Percentiles rank a stretch among this genome's conserved stretches.
These are phyloP conservation scores for Citrus hindsii DNA, from an alignment of 345 rosid species.

Conservation along the genomic window DNA sequence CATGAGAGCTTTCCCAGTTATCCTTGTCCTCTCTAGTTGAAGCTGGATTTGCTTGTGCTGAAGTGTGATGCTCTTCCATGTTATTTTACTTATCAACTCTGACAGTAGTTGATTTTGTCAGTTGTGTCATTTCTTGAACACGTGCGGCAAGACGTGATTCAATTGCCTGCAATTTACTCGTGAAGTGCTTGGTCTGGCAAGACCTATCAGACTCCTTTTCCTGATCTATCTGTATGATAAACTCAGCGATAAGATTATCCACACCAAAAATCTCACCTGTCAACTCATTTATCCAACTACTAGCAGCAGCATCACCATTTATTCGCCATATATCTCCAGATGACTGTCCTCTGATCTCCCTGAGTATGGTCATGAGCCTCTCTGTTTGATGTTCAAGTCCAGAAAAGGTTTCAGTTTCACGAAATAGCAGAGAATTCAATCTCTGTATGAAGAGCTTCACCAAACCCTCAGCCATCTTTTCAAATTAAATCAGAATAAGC, in stretches of 20 bases:
- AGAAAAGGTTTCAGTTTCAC: slow-evolving; percentile 10
- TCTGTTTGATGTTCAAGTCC: slow-evolving; percentile 18
- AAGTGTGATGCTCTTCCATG: not conserved
- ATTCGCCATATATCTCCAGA: not conserved
- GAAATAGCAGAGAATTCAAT: slow-evolving; percentile 17
- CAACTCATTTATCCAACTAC: slow-evolving; percentile 13
- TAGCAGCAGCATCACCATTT: slow-evolving; percentile 12
- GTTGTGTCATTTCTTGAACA: slow-evolving; percentile 9
- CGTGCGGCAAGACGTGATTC: slow-evolving; percentile 17
- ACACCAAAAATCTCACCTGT: slow-evolving; percentile 1
- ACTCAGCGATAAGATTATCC: slow-evolving; percentile 31
- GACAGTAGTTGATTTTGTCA: not conserved
- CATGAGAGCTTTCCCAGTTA: not conserved
- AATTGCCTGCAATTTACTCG: slow-evolving; percentile 11
- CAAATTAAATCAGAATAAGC: no score
- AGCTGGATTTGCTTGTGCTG: not conserved
- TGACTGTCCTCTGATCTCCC: slow-evolving; percentile 13
- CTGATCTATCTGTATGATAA: slow-evolving; percentile 25
- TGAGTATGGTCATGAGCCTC: slow-evolving; percentile 1
- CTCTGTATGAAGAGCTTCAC: slow-evolving; percentile 29
- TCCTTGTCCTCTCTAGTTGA: not conserved
- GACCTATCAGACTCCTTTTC: slow-evolving; percentile 8
- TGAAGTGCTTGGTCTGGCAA: slow-evolving; percentile 19
- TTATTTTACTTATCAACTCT: not conserved
- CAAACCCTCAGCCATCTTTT: slow-evolving; percentile 27